phyloP scores from a whole-genome alignment of 495 filamentous ascomycete genomes.

The Lepraria neglecta region DNA sequence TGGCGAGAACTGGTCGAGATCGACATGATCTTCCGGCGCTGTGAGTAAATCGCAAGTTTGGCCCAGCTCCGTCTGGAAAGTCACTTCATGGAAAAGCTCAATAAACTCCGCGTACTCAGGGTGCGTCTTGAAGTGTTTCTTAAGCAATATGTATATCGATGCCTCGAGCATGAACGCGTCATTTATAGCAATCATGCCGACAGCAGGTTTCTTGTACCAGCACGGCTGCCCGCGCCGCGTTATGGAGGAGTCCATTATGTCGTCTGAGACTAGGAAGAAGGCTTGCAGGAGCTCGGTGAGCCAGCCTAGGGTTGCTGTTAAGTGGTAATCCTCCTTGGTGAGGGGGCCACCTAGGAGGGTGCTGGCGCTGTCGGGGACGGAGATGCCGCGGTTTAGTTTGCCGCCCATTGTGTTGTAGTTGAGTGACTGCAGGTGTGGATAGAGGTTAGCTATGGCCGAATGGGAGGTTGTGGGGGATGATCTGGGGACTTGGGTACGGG shows the following conservation, averaged over 20 bases:
- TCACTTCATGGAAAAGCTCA: slow-evolving; percentile 91
- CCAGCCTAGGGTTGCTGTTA: slow-evolving; percentile 64
- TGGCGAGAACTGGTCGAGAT: slow-evolving; percentile 88
- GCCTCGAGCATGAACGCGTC: slow-evolving; percentile 95
- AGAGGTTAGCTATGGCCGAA: not conserved
- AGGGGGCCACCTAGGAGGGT: slow-evolving; percentile 64
- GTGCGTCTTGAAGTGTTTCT: slow-evolving; percentile 84
- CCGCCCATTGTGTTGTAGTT: slow-evolving; percentile 83
- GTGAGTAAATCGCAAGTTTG: slow-evolving; percentile 93
- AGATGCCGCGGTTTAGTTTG: slow-evolving; percentile 98
- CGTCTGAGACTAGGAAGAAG: slow-evolving; percentile 97
- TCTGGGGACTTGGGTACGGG: not conserved
- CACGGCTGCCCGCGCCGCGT: slow-evolving; percentile 89
- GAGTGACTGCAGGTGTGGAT: slow-evolving; percentile 50
- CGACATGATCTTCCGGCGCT: slow-evolving; percentile 79
- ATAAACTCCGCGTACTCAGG: slow-evolving; percentile 80
- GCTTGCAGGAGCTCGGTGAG: slow-evolving; percentile 96
- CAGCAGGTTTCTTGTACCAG: slow-evolving; percentile 84
- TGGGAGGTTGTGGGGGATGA: slow-evolving; percentile 3
- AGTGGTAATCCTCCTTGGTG: slow-evolving; percentile 23
- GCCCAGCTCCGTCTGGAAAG: slow-evolving; percentile 89
- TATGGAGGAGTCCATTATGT: slow-evolving; percentile 94
- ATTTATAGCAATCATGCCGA: slow-evolving; percentile 95
- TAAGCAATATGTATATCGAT: slow-evolving; percentile 81
- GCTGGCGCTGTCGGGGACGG: slow-evolving; percentile 82